Percentiles rank a stretch among this genome's conserved stretches.
phyloP scores from a whole-genome alignment of 2,329 filamentous ascomycete genomes.

The Acrocalymma vagum region DNA sequence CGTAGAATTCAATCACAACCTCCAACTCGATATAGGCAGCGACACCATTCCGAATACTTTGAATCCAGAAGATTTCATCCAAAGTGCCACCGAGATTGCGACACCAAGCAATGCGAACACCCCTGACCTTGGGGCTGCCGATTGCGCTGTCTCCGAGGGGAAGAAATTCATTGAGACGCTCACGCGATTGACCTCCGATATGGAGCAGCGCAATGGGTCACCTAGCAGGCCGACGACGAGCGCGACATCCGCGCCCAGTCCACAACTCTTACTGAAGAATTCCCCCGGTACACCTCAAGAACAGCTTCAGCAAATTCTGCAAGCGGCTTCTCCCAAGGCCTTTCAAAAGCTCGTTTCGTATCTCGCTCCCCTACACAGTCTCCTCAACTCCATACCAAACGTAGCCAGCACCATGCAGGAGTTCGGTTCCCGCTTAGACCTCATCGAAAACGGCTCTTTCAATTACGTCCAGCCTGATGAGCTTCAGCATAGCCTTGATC shows the following conservation, averaged over 20 bases:
- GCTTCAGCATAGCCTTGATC: slow-evolving; percentile 72
- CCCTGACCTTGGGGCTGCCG: slow-evolving; percentile 46
- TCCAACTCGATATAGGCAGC: slow-evolving; percentile 40
- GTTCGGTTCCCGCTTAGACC: slow-evolving; percentile 72
- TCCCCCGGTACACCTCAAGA: slow-evolving; percentile 37
- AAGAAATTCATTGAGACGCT: slow-evolving; percentile 43
- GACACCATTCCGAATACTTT: slow-evolving; percentile 48
- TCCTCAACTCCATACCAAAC: slow-evolving; percentile 48
- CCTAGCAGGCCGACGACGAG: slow-evolving; percentile 24
- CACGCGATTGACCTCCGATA: slow-evolving; percentile 30
- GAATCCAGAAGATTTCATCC: slow-evolving; percentile 50
- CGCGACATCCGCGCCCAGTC: slow-evolving; percentile 24
- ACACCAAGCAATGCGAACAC: slow-evolving; percentile 56
- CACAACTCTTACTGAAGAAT: slow-evolving; percentile 32
- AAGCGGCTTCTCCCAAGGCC: slow-evolving; percentile 39
- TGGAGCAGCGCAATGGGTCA: slow-evolving; percentile 22
- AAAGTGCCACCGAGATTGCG: slow-evolving; percentile 57
- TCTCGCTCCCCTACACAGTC: slow-evolving; percentile 44
- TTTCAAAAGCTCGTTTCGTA: slow-evolving; percentile 46
- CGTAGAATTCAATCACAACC: slow-evolving; percentile 38
- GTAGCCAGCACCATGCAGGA: slow-evolving; percentile 61
- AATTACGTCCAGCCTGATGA: slow-evolving; percentile 73
- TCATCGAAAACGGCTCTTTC: slow-evolving; percentile 75
- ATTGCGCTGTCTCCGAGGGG: slow-evolving; percentile 46
- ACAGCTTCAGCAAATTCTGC: slow-evolving; percentile 38